Evolutionary conservation across 2,329 filamentous ascomycete genomes (phyloP).

Genomic region (Thelonectria blattea): DNA sequence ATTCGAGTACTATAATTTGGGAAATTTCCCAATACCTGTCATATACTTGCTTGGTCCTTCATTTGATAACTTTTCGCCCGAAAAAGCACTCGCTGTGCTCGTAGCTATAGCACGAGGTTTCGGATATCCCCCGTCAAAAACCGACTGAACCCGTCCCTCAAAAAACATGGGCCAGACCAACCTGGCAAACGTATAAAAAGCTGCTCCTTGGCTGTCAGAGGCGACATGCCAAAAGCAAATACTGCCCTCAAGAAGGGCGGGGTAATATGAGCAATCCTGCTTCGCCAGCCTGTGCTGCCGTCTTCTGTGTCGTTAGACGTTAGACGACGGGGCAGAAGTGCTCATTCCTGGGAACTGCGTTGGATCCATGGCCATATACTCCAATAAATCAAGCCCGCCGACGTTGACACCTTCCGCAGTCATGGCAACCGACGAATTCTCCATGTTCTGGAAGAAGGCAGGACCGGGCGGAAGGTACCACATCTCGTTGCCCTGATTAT

Average conservation of each 20-base stretch:
- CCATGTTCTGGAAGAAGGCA: constrained; percentile 70
- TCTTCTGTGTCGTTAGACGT: not conserved
- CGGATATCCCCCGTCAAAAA: not conserved
- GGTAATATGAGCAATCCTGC: not conserved
- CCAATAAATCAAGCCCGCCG: constrained; percentile 69
- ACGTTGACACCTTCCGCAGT: constrained; percentile 72
- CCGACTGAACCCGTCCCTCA: not conserved
- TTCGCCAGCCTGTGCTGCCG: not conserved
- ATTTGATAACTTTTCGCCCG: not conserved
- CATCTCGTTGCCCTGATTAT: constrained; percentile 63
- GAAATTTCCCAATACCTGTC: not conserved
- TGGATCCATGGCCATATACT: constrained; percentile 70
- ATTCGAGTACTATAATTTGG: constrained; percentile 9
- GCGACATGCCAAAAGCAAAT: not conserved
- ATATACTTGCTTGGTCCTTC: not conserved
- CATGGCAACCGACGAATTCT: constrained; percentile 67
- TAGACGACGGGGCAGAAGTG: constrained; percentile 34
- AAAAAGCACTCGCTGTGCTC: not conserved
- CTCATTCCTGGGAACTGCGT: constrained; percentile 48
- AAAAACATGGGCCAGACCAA: not conserved
- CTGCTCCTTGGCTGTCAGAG: not conserved
- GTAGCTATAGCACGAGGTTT: not conserved
- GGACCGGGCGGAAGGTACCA: constrained; percentile 71
- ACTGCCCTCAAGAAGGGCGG: not conserved
- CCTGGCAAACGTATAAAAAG: not conserved